Percentiles rank a stretch among this genome's conserved stretches.
These are phyloP conservation scores for Stygiomarasmius scandens DNA, from an alignment of 1,284 basidiomycete genomes.

Conservation along the genomic window DNA sequence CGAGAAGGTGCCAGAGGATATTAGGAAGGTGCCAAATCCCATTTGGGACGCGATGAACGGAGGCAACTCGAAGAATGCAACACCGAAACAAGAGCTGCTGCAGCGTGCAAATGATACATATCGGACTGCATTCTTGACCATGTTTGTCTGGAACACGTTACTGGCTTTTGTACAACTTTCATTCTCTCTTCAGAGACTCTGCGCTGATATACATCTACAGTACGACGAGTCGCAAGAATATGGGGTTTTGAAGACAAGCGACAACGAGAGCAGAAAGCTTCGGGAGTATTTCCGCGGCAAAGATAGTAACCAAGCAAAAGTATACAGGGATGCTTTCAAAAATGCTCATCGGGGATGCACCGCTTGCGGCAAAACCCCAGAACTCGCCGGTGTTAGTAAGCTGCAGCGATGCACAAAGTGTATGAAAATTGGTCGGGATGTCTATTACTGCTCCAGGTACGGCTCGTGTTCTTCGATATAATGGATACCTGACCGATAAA, in stretches of 20 bases:
- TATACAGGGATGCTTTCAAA: not conserved
- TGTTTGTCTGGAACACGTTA: constrained; percentile 11
- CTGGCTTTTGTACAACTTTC: constrained; percentile 1
- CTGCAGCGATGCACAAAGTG: constrained; percentile 1
- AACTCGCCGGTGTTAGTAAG: not conserved
- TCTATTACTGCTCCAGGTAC: constrained; percentile 6
- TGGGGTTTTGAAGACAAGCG: not conserved
- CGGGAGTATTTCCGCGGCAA: not conserved
- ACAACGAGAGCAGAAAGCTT: not conserved
- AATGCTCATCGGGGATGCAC: not conserved
- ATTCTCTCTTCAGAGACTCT: not conserved
- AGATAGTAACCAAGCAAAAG: not conserved
- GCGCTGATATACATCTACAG: not conserved
- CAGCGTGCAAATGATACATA: not conserved
- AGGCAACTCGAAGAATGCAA: not conserved
- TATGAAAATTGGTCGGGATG: not conserved
- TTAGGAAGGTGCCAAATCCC: constrained; percentile 1
- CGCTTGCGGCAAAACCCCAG: not conserved
- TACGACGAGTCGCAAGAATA: constrained; percentile 4
- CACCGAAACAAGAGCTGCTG: not conserved
- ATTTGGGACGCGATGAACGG: constrained; percentile 4
- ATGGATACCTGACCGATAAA: not conserved
- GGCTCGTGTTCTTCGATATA: not conserved
- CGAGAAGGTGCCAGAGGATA: constrained; percentile 1
- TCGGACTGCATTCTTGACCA: not conserved